Evolutionary conservation across 306 rosid species (phyloP).

Genomic region (Rosa rugosa): DNA sequence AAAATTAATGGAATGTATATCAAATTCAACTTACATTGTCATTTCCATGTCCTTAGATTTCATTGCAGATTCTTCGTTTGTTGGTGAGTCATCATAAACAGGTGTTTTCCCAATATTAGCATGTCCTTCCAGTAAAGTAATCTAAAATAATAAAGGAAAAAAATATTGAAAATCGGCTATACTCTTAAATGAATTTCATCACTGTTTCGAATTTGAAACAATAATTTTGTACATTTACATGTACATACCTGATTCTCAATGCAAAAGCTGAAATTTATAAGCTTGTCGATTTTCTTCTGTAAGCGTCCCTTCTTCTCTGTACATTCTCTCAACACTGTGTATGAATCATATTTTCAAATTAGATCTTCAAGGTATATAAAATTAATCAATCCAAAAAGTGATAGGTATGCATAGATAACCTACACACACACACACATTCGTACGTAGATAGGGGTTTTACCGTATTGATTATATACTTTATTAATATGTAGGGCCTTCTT

Average conservation of each 20-base stretch:
- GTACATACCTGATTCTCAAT: background rate
- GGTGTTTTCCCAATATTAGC: background rate
- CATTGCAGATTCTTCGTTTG: background rate
- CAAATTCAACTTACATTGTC: conserved; percentile 8
- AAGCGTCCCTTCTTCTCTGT: background rate
- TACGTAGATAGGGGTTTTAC: no score
- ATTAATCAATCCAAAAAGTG: background rate
- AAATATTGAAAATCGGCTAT: background rate
- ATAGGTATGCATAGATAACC: background rate
- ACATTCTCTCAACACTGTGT: background rate
- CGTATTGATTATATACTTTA: no score
- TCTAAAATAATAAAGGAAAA: background rate
- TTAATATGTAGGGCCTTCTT: no score
- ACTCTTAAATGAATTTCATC: background rate
- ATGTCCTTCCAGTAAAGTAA: background rate
- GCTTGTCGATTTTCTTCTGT: background rate
- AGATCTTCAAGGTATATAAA: background rate
- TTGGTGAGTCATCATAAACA: background rate
- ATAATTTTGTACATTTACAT: background rate
- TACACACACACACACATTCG: no score
- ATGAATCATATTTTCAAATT: background rate
- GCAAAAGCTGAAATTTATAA: background rate
- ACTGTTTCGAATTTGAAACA: background rate
- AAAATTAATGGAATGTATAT: background rate
- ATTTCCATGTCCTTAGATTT: background rate